These are phyloP conservation scores for Cladosporium sp. DNA, from an alignment of 2,329 filamentous ascomycete genomes.

Conservation along the genomic window DNA sequence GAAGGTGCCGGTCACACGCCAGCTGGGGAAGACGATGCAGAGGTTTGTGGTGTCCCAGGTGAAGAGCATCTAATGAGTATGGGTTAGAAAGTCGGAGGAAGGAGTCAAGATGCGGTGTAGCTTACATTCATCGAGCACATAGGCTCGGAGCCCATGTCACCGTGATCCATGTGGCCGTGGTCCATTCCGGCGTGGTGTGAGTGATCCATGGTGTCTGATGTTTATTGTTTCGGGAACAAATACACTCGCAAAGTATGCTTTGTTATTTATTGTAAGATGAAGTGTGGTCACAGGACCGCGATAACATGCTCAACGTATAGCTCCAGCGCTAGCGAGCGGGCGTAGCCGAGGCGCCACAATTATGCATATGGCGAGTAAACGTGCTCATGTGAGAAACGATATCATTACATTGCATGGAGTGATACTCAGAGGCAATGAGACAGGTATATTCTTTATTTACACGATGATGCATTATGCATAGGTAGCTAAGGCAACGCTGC, in stretches of 20 bases:
- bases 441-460: no score
- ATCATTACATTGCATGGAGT: no score
- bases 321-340: not conserved
- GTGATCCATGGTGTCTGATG: not conserved
- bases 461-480: no score
- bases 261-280: not conserved
- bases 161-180: slow-evolving; percentile 54
- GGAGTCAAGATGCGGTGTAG: slow-evolving; percentile 5
- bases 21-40: slow-evolving; percentile 90
- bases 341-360: not conserved
- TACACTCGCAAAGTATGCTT: not conserved
- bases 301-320: slow-evolving; percentile 5
- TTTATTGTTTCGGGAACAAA: not conserved
- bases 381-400: no score
- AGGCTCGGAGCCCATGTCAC: slow-evolving; percentile 52
- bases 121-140: slow-evolving; percentile 90
- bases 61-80: slow-evolving; percentile 76
- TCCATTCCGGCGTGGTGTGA: slow-evolving; percentile 40
- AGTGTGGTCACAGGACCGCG: not conserved
- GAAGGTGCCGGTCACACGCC: slow-evolving; percentile 73
- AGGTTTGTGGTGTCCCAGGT: slow-evolving; percentile 92
- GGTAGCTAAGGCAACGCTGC: no score
- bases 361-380: not conserved
- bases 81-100: not conserved
- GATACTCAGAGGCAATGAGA: no score